Base-by-base conservation (phyloP, 805 yeast species). In the Metschnikowia borealis region DNA sequence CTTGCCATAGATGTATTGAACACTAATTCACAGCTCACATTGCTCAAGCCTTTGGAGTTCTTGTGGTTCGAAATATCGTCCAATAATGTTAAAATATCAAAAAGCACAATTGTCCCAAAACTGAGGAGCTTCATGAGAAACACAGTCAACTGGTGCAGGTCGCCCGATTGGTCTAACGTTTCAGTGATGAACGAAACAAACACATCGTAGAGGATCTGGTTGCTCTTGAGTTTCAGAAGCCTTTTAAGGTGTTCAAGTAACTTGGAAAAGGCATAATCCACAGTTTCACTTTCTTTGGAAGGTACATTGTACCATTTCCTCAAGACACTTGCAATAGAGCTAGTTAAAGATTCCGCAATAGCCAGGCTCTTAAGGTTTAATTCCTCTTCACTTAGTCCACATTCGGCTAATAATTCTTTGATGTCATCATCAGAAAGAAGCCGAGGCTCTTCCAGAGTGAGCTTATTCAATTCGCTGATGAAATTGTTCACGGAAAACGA, bases 401-500 rank as follows among this genome's bases (percentile, higher is more conserved):
- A 43, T 7, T 58, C 56, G 11, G 15, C 26, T 18, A 53, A 45
- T 17, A 45, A 37, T n/a, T 63, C 65, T 3, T 42, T 42, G 13
- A 58, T 18, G 35, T 64, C 69, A 2, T 48, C 51, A 2, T 39
- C 39, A 3, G 53, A 50, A 52, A 62, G 49, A 2, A 41, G 34
- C 5, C 18, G 42, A 2, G 52, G 50, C 0, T 58, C 48, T 1
- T 31, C 37, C 5, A 52, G 55, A 18, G 61, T 38, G 11, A 70
- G 53, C 14, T 36, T 42, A 18, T 63, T 62, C 35, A 71, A 57
- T 38, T 68, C 71, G 14, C 54, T 54, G 32, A 62, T 58, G 47
- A 72, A 70, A 8, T 58, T 62, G 13, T 57, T 60, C 3, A 56
- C 54, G 1, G 65, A 56, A 38, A 61, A 64, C 3, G 45, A 42